Conservation (phyloP, 306 rosid genomes). For the Vicia sativa region DNA sequence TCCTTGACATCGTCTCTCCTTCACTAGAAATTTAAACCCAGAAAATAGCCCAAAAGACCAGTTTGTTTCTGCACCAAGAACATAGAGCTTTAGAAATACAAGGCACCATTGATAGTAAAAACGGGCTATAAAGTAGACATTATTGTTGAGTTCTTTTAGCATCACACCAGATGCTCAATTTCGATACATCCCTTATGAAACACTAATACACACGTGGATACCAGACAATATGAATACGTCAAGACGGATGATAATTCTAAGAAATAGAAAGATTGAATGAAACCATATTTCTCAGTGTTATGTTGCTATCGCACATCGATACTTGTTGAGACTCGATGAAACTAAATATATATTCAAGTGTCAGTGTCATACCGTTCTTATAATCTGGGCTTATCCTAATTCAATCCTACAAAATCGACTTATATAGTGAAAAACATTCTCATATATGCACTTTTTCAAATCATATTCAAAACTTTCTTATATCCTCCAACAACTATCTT, state of each 20-base stretch:
- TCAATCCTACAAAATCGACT: neutral
- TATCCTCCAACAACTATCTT: neutral
- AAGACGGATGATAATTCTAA: neutral
- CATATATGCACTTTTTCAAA: neutral
- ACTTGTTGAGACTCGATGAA: neutral
- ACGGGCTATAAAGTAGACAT: neutral
- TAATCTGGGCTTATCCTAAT: no score
- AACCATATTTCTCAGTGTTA: neutral
- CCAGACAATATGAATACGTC: no score
- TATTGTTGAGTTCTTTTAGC: neutral
- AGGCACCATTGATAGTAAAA: neutral
- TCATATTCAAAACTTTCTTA: slow-evolving; percentile 2
- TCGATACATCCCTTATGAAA: slow-evolving; percentile 10
- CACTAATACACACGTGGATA: neutral
- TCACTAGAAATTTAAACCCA: neutral
- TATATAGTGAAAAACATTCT: no score
- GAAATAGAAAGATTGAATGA: neutral
- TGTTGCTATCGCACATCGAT: no score
- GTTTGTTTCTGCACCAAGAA: slow-evolving; percentile 29
- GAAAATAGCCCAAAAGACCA: slow-evolving; percentile 15
- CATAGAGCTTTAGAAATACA: no score
- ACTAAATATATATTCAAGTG: no score
- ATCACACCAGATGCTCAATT: neutral
- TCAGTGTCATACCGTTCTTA: no score
- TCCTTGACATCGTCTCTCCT: slow-evolving; percentile 51